Evolutionary conservation across 257 asterid species (phyloP).

Genomic region (Marsdenia floribunda): DNA sequence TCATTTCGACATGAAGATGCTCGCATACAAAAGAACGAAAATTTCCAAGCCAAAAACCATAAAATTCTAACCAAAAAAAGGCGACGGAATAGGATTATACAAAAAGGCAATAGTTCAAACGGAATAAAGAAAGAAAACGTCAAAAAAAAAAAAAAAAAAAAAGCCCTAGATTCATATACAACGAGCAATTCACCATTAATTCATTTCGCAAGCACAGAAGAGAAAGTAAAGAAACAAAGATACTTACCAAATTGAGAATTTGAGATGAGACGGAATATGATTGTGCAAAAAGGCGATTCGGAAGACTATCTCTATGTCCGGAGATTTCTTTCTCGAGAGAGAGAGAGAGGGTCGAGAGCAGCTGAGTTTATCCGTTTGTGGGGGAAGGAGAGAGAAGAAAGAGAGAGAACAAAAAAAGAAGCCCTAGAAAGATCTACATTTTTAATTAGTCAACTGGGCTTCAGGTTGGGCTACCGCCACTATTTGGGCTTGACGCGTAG

Average conservation of each 20-base stretch:
- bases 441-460: background rate
- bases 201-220: background rate
- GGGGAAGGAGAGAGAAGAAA: background rate
- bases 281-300: background rate
- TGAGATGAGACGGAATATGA: background rate
- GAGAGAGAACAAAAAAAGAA: background rate
- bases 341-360: background rate
- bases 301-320: background rate
- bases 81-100: too few relatives aligned
- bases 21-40: background rate
- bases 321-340: background rate
- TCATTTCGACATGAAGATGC: background rate
- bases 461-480: background rate
- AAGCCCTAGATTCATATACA: background rate
- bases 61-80: too few relatives aligned
- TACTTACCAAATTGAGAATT: background rate
- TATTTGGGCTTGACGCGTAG: background rate
- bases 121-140: too few relatives aligned
- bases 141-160: background rate
- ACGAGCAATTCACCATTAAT: background rate
- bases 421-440: background rate
- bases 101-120: too few relatives aligned
- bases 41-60: background rate
- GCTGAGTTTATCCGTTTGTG: slow-evolving; percentile 3
- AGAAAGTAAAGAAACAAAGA: background rate